Evolutionary conservation across 805 yeast genomes (phyloP), one percentile per base, ranked within the genome.

Genomic region (Candida vaughaniae): DNA sequence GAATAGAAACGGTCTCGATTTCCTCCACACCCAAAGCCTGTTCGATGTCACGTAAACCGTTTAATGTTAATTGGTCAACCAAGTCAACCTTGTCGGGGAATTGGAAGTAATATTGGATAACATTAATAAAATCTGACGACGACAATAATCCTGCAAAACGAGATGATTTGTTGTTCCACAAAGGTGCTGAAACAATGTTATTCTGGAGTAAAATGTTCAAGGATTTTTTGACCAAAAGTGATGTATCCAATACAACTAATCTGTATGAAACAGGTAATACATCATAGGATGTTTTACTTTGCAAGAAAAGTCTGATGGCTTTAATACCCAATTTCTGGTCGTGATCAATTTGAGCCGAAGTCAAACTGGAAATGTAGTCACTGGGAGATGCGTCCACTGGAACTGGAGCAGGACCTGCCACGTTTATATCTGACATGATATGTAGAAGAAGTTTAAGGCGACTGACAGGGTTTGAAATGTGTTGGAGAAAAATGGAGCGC

Each of bases 261-360:
- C 97, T 73, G 60, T 91, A 93, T 15, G 95, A 83, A 23, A 93
- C 98, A 2, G 99, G 99, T 28, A 93, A 71, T 16, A 93, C 99
- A 54, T 93, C 99, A 59, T 93, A 93, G 1, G 97, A 88, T 0
- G 96, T 90, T 58, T 91, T 91, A 33, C 93, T 81, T 53, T 87
- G 84, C 29, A 93, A 67, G 53, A 93, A 93, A 22, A 78, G 66
- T 32, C 97, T 70, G 42, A 93, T 93, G 14, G 95, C 88, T 48
- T 79, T 78, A 41, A 88, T 74, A 0, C 93, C 95, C n/a, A 75
- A 62, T 42, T 69, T 71, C 55, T 88, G 96, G 52, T 83, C 88
- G 39, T 69, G 69, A 39, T 71, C 69, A 27, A 69, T 58, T 44
- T 69, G 73, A 38, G 66, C 71, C 3, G 56, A 54, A 1, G 69